Base-by-base conservation (phyloP, 805 yeast species). In the Metschnikowia baotianmanensis region DNA sequence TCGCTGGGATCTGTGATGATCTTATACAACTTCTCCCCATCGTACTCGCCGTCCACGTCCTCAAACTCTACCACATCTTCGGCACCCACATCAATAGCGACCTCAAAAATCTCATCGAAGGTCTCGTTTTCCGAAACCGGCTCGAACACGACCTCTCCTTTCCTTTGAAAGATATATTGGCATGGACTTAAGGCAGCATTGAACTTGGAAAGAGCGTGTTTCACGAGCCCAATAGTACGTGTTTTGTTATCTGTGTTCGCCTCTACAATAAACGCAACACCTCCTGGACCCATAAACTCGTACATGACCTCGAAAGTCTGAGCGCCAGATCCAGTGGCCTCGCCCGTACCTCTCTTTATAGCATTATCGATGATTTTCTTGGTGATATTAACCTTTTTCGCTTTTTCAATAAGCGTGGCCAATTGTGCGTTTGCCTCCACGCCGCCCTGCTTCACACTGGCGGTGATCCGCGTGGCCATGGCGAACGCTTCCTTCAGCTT, bases 211-310 rank as follows among this genome's bases (percentile, higher is more conserved):
- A 91, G 80, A 4, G 86, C 82, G 7, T 84, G 80, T 54, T 90
- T 78, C 7, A 93, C 82, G 35, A 74, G 72, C 12, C 86, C 83
- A 25, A 88, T 76, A 0, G 96, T 82, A 37, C 98, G 71, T 44
- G 84, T 80, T 61, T 85, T 87, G 62, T 88, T 91, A 58, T 91
- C 96, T 0, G 98, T 91, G 35, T 81, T 71, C 0, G 96, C 90
- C 55, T 88, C 96, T 4, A 91, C 80, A 4, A 91, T 76, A 33
- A 89, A 71, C 0, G 96, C 86, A 2, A 86, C 86, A 2, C 96
- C 96, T 1, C 90, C 95, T 0, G 96, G 96, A 0, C 91, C 97
- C 60, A 89, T 70, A 12, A 93, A 96, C 59, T 93, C 98, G 62
- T 90, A 93, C 46, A 37, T 42, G 22, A 82, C 86, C 11, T 65